Percentiles rank a stretch among this genome's conserved stretches.
phyloP scores from a whole-genome alignment of 352 stramenopile species.

The Phytophthora podocarpi region DNA sequence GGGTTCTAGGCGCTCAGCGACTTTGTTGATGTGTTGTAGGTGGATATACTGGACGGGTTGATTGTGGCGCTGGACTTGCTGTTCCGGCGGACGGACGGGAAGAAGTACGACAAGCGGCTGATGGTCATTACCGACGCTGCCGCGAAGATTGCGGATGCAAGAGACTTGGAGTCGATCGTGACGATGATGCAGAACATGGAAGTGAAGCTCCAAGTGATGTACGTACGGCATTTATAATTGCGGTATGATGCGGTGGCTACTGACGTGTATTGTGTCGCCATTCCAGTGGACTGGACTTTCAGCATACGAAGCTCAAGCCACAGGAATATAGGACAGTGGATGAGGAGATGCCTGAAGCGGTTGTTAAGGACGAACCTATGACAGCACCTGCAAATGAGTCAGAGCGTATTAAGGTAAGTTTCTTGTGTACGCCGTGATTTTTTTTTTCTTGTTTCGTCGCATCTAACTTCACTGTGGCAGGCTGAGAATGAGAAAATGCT shows the following conservation, averaged over 20 bases:
- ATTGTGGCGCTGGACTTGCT: slow-evolving; percentile 86
- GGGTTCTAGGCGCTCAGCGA: background rate
- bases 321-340: slow-evolving; percentile 35
- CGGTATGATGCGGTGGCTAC: background rate
- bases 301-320: slow-evolving; percentile 44
- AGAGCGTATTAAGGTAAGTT: slow-evolving; percentile 30
- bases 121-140: slow-evolving; percentile 81
- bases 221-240: slow-evolving; percentile 10
- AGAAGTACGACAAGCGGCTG: slow-evolving; percentile 80
- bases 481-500: slow-evolving; percentile 88
- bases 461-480: slow-evolving; percentile 18
- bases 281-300: slow-evolving; percentile 68
- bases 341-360: slow-evolving; percentile 14
- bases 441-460: background rate
- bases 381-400: background rate
- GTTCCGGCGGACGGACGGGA: slow-evolving; percentile 71
- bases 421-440: background rate
- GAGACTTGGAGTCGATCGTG: slow-evolving; percentile 72
- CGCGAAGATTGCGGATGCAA: slow-evolving; percentile 59
- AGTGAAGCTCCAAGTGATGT: slow-evolving; percentile 86
- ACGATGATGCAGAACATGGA: slow-evolving; percentile 81
- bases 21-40: slow-evolving; percentile 19
- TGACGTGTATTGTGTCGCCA: background rate
- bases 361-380: slow-evolving; percentile 33
- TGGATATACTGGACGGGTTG: slow-evolving; percentile 78